A percentile compares a stretch with the other conserved stretches of the same genome.
phyloP scores from a whole-genome alignment of 164 flowering plant genomes.

The Amborella trichopoda region DNA sequence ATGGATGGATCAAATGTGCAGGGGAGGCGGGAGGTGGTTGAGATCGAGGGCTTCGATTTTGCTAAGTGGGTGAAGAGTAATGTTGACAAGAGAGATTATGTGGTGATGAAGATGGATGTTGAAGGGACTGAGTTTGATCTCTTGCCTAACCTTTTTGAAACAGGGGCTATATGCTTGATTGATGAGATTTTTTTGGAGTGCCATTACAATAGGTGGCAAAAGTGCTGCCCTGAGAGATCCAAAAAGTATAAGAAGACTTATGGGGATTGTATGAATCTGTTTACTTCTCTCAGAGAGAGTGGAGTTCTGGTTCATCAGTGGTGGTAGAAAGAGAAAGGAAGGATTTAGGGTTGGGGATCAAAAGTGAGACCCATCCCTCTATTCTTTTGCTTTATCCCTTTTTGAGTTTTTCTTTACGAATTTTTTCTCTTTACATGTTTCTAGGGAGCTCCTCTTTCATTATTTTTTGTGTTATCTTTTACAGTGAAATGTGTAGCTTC shows the following conservation, averaged over 20 bases:
- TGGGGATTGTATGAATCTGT: constrained; percentile 75
- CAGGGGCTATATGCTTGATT: constrained; percentile 88
- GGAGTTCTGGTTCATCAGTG: constrained; percentile 97
- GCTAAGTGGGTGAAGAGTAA: constrained; percentile 85
- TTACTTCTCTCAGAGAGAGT: constrained; percentile 59
- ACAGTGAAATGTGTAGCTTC: no score
- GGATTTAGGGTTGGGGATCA: no score
- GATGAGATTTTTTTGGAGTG: constrained; percentile 96
- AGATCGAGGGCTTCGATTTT: constrained; percentile 87
- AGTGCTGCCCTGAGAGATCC: constrained; percentile 79
- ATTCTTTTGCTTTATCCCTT: no score
- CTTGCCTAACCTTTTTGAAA: constrained; percentile 79
- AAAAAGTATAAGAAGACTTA: constrained; percentile 77
- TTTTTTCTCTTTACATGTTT: no score
- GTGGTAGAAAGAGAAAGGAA: no score
- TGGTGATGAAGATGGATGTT: constrained; percentile 99
- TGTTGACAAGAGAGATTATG: constrained; percentile 70
- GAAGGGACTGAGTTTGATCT: constrained; percentile 95
- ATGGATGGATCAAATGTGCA: constrained; percentile 13
- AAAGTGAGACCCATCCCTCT: no score
- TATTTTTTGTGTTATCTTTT: no score
- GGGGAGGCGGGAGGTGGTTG: constrained; percentile 31
- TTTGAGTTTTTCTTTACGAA: no score
- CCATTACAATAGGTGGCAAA: constrained; percentile 97
- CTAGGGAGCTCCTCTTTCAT: no score